phyloP scores from a whole-genome alignment of 1,139 yeast species.

The Geotrichum europaeum region DNA sequence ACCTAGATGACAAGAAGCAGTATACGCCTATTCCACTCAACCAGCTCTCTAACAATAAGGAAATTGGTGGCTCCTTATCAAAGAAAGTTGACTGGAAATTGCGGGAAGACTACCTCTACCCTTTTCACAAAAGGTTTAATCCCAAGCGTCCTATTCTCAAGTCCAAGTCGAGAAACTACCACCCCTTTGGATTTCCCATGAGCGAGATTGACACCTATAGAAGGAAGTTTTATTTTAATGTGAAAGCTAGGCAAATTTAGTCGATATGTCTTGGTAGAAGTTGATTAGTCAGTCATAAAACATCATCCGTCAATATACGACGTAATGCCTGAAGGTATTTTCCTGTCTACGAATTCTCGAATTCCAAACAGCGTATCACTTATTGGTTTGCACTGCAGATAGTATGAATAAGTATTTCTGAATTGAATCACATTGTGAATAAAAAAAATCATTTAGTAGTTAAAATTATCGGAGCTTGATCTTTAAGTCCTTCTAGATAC shows the following conservation, averaged over 20 bases:
- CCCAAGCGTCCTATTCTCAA: conserved; percentile 5
- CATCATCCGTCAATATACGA: too few species aligned
- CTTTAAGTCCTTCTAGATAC: too few species aligned
- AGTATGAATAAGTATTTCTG: too few species aligned
- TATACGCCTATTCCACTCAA: neutral
- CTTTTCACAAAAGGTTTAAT: conserved; percentile 7
- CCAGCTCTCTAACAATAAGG: neutral
- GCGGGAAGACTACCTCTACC: conserved; percentile 12
- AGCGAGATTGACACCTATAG: conserved; percentile 7
- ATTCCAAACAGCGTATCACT: too few species aligned
- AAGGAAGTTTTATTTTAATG: neutral
- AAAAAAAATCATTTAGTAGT: too few species aligned
- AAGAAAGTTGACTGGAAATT: conserved; percentile 8
- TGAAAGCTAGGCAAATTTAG: neutral
- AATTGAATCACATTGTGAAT: too few species aligned
- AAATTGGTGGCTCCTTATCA: neutral
- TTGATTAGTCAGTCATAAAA: too few species aligned
- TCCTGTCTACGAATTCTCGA: too few species aligned
- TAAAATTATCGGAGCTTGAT: too few species aligned
- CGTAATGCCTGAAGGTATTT: too few species aligned
- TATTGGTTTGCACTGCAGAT: too few species aligned
- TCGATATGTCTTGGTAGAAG: neutral
- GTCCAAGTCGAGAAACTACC: conserved; percentile 13
- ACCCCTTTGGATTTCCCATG: conserved; percentile 12
- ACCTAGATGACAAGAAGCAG: neutral